phyloP scores from a whole-genome alignment of 192 early-diverging fungal species.

The Neocallimastix lanati region DNA sequence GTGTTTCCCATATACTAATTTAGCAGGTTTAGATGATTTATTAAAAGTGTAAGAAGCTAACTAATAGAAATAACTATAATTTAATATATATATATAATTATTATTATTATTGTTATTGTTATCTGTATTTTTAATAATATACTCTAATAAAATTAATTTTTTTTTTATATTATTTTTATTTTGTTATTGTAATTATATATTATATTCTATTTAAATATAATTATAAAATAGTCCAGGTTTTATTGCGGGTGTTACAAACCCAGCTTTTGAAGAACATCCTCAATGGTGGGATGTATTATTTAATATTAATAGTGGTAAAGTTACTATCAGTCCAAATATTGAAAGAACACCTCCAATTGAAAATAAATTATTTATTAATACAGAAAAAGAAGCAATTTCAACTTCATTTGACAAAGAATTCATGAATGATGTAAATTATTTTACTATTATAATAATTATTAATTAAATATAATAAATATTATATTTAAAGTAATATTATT shows the following conservation, averaged over 20 bases:
- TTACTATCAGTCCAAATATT: slow-evolving; percentile 65
- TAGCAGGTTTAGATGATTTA: slow-evolving; percentile 69
- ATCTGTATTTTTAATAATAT: too few relatives aligned
- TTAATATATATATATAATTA: too few relatives aligned
- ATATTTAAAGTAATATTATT: too few relatives aligned
- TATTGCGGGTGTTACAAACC: slow-evolving; percentile 92
- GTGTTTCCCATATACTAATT: slow-evolving; percentile 77
- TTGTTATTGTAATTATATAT: too few relatives aligned
- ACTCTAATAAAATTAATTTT: too few relatives aligned
- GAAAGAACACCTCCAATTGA: neutral
- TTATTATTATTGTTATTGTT: too few relatives aligned
- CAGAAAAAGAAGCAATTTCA: neutral
- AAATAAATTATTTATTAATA: neutral
- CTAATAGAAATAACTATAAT: too few relatives aligned
- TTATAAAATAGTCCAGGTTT: slow-evolving; percentile 60
- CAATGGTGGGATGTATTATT: slow-evolving; percentile 94
- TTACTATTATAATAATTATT: too few relatives aligned
- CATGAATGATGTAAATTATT: neutral
- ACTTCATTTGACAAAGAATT: neutral
- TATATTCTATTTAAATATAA: too few relatives aligned
- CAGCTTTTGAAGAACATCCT: slow-evolving; percentile 80
- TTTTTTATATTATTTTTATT: too few relatives aligned
- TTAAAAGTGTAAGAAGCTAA: slow-evolving; percentile 53
- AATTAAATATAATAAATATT: too few relatives aligned
- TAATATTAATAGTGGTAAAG: slow-evolving; percentile 82